These are phyloP conservation scores for Pseudopithomyces maydicus DNA, from an alignment of 2,329 filamentous ascomycete genomes.

Conservation along the genomic window DNA sequence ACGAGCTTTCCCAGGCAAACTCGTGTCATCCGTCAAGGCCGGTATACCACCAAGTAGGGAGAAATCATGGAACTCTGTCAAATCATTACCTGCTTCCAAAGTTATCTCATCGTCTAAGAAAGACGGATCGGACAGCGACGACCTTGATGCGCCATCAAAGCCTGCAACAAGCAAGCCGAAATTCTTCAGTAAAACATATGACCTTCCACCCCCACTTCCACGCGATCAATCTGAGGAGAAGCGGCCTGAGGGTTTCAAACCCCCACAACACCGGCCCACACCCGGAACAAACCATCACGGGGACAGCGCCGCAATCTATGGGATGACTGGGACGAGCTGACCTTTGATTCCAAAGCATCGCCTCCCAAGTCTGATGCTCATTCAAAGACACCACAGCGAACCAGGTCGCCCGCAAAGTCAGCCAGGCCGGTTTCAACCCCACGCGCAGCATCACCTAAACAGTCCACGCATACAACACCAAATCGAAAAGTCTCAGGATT, in stretches of 20 bases:
- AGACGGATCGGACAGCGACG: conserved; percentile 34
- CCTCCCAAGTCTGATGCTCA: conserved; percentile 1
- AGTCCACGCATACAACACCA: background rate
- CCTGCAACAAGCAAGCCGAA: conserved; percentile 2
- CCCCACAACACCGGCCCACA: conserved; percentile 19
- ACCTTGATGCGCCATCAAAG: conserved; percentile 28
- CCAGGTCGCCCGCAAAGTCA: conserved; percentile 7
- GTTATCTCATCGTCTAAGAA: background rate
- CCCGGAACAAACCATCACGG: conserved; percentile 16
- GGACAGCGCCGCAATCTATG: conserved; percentile 25
- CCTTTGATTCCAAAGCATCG: conserved; percentile 7
- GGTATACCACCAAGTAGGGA: background rate
- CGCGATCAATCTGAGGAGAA: background rate
- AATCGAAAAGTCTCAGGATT: background rate
- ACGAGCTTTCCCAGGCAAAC: background rate
- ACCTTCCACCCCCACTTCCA: background rate
- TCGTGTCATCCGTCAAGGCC: background rate
- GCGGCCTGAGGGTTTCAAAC: conserved; percentile 20
- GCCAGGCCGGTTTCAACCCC: background rate
- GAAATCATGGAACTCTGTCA: background rate
- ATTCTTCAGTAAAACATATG: background rate
- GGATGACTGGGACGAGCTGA: conserved; percentile 33
- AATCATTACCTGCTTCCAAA: background rate
- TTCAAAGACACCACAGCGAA: background rate
- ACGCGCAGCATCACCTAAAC: background rate